Evolutionary conservation across 2,329 filamentous ascomycete genomes (phyloP).

Genomic region (Xylariaceae sp.): DNA sequence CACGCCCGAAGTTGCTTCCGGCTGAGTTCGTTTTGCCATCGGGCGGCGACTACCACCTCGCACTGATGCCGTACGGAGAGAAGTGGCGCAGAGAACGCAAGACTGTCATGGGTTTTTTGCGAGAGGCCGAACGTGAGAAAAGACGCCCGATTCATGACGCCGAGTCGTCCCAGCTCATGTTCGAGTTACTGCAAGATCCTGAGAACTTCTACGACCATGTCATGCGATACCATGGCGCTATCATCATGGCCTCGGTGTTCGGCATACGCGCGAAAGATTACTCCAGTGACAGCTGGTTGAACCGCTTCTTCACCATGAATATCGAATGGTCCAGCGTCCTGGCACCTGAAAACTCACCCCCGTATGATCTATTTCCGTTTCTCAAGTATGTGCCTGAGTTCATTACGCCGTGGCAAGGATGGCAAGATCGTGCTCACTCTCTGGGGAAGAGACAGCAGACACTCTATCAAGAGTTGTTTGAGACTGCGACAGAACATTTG

Average conservation of each 20-base stretch:
- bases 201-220: conserved; percentile 11
- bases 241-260: conserved; percentile 18
- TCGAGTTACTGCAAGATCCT: conserved; percentile 16
- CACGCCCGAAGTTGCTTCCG: conserved; percentile 15
- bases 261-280: conserved; percentile 16
- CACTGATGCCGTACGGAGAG: conserved; percentile 15
- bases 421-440: conserved; percentile 9
- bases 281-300: conserved; percentile 3
- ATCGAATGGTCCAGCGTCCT: conserved; percentile 15
- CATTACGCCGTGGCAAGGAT: conserved; percentile 21
- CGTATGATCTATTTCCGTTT: conserved; percentile 21
- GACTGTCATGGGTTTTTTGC: conserved; percentile 18
- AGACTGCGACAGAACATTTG: conserved; percentile 11
- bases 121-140: conserved; percentile 14
- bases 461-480: conserved; percentile 17
- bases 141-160: conserved; percentile 18
- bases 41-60: conserved; percentile 19
- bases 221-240: conserved; percentile 16
- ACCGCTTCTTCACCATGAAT: conserved; percentile 16
- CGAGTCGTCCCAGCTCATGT: conserved; percentile 21
- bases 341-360: conserved; percentile 13
- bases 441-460: conserved; percentile 13
- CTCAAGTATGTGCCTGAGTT: conserved; percentile 19
- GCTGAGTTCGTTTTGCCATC: conserved; percentile 16
- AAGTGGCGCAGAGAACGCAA: conserved; percentile 20